Evolutionary conservation across 805 yeast genomes (phyloP).

Genomic region (Jamesozyma jinghongensis): DNA sequence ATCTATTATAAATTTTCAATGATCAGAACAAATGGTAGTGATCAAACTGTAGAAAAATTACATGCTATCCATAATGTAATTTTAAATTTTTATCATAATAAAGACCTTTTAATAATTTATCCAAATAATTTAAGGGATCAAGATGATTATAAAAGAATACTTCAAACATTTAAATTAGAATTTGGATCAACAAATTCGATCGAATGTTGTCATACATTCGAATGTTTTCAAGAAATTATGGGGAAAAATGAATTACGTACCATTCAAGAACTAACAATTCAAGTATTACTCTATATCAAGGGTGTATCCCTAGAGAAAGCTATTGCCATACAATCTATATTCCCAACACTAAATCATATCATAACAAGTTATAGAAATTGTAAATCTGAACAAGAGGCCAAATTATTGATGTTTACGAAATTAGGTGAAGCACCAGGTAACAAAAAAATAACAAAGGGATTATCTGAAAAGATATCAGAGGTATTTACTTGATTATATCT

Average conservation of each 20-base stretch:
- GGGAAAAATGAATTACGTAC: conserved; percentile 64
- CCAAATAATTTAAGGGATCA: conserved; percentile 44
- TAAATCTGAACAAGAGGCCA: conserved; percentile 19
- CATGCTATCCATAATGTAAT: conserved; percentile 37
- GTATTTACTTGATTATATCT: conserved; percentile 7
- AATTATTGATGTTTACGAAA: conserved; percentile 17
- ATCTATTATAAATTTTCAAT: conserved; percentile 59
- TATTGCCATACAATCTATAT: conserved; percentile 56
- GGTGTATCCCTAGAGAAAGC: conserved; percentile 89
- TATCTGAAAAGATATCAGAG: conserved; percentile 29
- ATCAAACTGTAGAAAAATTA: conserved; percentile 51
- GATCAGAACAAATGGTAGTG: conserved; percentile 59
- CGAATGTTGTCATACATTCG: conserved; percentile 40
- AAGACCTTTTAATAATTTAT: conserved; percentile 39
- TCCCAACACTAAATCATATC: conserved; percentile 58
- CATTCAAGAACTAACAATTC: conserved; percentile 63
- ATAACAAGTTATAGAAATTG: conserved; percentile 25
- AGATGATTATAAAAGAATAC: conserved; percentile 37
- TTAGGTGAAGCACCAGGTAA: conserved; percentile 28
- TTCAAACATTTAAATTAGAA: conserved; percentile 37
- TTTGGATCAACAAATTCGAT: conserved; percentile 26
- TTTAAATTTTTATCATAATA: conserved; percentile 39
- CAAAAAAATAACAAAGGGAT: conserved; percentile 25
- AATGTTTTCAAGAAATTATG: conserved; percentile 55
- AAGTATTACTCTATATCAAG: conserved; percentile 66